phyloP scores from a whole-genome alignment of 768 basidiomycete genomes.

The Termitomyces sp. region DNA sequence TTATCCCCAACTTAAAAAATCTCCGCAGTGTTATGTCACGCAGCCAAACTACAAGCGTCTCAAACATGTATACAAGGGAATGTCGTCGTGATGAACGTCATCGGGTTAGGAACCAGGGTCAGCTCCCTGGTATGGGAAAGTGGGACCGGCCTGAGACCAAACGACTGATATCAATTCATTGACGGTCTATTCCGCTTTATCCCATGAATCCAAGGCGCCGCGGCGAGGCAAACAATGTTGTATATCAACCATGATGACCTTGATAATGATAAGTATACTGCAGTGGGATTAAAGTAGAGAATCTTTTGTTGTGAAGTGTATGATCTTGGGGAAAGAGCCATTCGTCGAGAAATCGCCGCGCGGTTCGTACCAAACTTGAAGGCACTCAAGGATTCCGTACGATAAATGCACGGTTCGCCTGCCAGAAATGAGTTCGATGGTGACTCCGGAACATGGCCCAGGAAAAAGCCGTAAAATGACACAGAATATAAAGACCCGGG shows the following conservation, averaged over 20 bases:
- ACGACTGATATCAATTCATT: background rate
- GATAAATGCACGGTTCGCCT: background rate
- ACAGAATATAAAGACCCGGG: background rate
- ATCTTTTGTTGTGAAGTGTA: background rate
- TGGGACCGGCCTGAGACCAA: background rate
- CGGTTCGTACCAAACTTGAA: background rate
- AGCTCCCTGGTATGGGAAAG: background rate
- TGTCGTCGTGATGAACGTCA: background rate
- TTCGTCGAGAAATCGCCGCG: background rate
- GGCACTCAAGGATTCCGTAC: too few relatives aligned
- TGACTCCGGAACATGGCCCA: background rate
- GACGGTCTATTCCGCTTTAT: background rate
- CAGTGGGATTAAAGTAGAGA: background rate
- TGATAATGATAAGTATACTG: background rate
- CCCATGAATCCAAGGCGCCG: background rate
- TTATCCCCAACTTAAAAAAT: background rate
- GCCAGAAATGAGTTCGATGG: background rate
- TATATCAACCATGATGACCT: background rate
- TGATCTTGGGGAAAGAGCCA: background rate
- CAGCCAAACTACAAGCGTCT: background rate
- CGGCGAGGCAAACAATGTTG: too few relatives aligned
- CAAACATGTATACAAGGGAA: too few relatives aligned
- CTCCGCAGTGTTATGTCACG: background rate
- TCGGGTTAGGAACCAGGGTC: background rate
- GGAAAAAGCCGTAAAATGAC: background rate